phyloP scores from a whole-genome alignment of 768 basidiomycete species.

The Clitopilus hobsonii region DNA sequence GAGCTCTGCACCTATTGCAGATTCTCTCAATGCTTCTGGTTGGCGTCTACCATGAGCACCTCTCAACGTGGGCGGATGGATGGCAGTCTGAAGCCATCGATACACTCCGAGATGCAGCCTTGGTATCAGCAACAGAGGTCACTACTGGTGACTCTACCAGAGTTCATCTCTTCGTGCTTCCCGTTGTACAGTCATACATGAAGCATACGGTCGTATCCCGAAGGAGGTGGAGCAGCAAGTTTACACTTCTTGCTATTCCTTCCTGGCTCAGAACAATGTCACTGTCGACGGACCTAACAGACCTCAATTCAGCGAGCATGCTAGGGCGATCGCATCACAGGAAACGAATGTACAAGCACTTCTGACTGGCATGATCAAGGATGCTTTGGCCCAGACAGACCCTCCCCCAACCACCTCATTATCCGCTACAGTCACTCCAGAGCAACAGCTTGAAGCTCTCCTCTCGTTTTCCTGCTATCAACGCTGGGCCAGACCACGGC shows the following conservation, averaged over 20 bases:
- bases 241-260: slow-evolving; percentile 8
- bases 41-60: slow-evolving; percentile 11
- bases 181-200: slow-evolving; percentile 17
- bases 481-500: slow-evolving; percentile 8
- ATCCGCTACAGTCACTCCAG: too few relatives aligned
- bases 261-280: slow-evolving; percentile 8
- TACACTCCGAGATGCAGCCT: slow-evolving; percentile 2
- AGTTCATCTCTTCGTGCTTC: slow-evolving; percentile 11
- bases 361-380: background rate
- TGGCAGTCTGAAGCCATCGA: slow-evolving; percentile 8
- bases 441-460: slow-evolving; percentile 11
- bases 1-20: slow-evolving; percentile 7
- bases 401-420: too few relatives aligned
- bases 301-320: slow-evolving; percentile 2
- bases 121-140: slow-evolving; percentile 2
- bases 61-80: background rate
- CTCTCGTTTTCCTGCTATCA: slow-evolving; percentile 13
- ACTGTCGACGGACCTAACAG: slow-evolving; percentile 2
- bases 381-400: background rate
- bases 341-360: slow-evolving; percentile 11
- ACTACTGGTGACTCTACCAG: slow-evolving; percentile 5
- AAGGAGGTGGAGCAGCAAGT: slow-evolving; percentile 3
- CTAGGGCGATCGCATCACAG: slow-evolving; percentile 3
- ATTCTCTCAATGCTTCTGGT: slow-evolving; percentile 20
- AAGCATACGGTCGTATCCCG: slow-evolving; percentile 6